These are phyloP conservation scores for Cyberlindnera mycetangii DNA, from an alignment of 805 yeast genomes.

Conservation along the genomic window DNA sequence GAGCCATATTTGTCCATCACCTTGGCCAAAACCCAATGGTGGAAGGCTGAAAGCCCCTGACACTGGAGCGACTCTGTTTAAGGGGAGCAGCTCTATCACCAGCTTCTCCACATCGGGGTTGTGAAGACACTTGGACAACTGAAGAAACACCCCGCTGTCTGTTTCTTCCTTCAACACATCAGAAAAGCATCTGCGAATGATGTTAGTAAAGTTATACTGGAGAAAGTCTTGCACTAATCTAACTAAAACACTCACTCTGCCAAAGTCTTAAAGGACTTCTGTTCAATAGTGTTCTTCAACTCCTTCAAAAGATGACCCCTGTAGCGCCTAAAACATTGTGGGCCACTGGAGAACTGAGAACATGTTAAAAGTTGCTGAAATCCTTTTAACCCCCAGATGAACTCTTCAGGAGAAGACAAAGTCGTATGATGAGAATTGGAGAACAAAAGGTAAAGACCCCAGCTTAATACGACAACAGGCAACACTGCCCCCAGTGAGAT, in stretches of 20 bases:
- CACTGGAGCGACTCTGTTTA: not conserved
- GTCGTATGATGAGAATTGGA: not conserved
- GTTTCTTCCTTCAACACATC: constrained; percentile 8
- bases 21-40: not conserved
- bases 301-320: constrained; percentile 1
- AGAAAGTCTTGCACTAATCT: not conserved
- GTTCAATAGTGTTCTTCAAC: not conserved
- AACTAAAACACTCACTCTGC: not conserved
- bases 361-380: constrained; percentile 15
- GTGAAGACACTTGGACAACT: constrained; percentile 9
- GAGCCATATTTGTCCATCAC: not conserved
- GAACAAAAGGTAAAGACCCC: not conserved
- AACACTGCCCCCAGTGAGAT: not conserved
- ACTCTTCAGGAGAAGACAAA: not conserved
- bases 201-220: not conserved
- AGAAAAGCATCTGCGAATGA: constrained; percentile 10
- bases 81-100: not conserved
- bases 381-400: not conserved
- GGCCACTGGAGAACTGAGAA: constrained; percentile 9
- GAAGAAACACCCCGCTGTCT: constrained; percentile 8
- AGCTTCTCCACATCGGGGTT: not conserved
- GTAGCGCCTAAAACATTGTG: constrained; percentile 14
- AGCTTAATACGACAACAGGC: not conserved
- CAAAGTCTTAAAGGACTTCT: not conserved
- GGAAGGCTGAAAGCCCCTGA: not conserved